phyloP scores from a whole-genome alignment of 2,329 filamentous ascomycete genomes.

The Colletotrichum abscissum region DNA sequence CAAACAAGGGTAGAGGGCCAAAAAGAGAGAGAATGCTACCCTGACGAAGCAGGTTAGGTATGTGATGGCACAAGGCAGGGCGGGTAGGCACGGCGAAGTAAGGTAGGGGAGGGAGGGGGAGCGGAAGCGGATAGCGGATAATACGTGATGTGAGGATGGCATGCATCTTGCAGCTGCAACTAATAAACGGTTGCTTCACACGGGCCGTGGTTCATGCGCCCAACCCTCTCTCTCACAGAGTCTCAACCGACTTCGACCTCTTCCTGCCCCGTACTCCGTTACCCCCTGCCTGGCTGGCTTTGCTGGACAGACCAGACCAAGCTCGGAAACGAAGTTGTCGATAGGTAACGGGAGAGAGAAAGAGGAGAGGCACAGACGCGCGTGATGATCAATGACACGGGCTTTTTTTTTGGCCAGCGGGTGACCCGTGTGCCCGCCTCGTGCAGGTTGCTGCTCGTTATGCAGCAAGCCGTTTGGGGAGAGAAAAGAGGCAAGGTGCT shows the following conservation, averaged over 20 bases:
- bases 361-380: not conserved
- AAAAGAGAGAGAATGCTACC: constrained; percentile 10
- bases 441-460: not conserved
- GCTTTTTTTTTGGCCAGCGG: constrained; percentile 1
- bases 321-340: constrained; percentile 21
- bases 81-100: not conserved
- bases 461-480: constrained; percentile 27
- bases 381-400: constrained; percentile 15
- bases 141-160: constrained; percentile 35
- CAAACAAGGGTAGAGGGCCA: not conserved
- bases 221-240: not conserved
- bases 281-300: not conserved
- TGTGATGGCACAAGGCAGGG: not conserved
- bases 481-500: not conserved
- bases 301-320: not conserved
- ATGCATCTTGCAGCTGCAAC: constrained; percentile 36
- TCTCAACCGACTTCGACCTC: not conserved
- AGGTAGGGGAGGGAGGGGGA: no score
- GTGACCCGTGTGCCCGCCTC: constrained; percentile 22
- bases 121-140: not conserved
- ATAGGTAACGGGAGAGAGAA: constrained; percentile 5
- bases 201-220: constrained; percentile 33
- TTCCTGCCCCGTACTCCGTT: no score
- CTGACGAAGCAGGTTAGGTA: not conserved
- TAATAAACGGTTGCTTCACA: constrained; percentile 25